Evolutionary conservation across 352 stramenopile genomes (phyloP).

Genomic region (Blastocystis sp.): DNA sequence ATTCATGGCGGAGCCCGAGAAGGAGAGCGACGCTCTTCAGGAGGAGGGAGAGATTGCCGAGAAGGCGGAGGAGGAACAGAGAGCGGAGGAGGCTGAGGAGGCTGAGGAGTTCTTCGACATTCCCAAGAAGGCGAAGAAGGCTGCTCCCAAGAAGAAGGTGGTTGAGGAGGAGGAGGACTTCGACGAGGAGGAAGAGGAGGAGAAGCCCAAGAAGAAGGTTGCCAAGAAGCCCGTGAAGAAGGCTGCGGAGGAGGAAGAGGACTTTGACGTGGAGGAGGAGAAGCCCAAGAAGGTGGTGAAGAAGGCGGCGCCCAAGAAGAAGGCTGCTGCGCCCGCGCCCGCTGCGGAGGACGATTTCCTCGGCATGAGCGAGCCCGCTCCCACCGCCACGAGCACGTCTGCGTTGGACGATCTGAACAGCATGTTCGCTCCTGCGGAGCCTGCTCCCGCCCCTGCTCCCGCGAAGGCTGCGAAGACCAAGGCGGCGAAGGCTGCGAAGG

Average conservation of each 20-base stretch:
- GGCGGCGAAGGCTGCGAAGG: background rate
- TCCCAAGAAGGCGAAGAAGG: conserved; percentile 43
- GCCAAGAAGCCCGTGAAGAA: too few relatives aligned
- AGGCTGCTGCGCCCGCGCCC: too few relatives aligned
- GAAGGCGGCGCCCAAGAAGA: background rate
- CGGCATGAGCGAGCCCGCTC: background rate
- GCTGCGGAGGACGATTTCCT: conserved; percentile 14
- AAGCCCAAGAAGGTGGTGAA: conserved; percentile 39
- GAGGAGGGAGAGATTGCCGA: background rate
- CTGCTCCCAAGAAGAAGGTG: background rate
- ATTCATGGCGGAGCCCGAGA: background rate
- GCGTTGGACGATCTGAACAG: background rate
- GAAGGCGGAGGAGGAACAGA: background rate
- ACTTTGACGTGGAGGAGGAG: conserved; percentile 3
- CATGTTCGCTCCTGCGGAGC: background rate
- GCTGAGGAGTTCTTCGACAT: conserved; percentile 16
- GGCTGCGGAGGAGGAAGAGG: too few relatives aligned
- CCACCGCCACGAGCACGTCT: background rate
- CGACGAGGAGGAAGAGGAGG: background rate
- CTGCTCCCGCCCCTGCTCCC: background rate
- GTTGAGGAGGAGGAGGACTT: conserved; percentile 19
- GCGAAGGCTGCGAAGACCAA: conserved; percentile 12
- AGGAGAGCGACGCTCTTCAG: too few relatives aligned
- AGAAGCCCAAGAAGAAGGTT: too few relatives aligned
- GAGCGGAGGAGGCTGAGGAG: conserved; percentile 10